Percentiles rank a stretch among this genome's conserved stretches.
Evolutionary conservation across 1,284 basidiomycete species (phyloP).

Genomic region (Kalmanozyma brasiliensis): DNA sequence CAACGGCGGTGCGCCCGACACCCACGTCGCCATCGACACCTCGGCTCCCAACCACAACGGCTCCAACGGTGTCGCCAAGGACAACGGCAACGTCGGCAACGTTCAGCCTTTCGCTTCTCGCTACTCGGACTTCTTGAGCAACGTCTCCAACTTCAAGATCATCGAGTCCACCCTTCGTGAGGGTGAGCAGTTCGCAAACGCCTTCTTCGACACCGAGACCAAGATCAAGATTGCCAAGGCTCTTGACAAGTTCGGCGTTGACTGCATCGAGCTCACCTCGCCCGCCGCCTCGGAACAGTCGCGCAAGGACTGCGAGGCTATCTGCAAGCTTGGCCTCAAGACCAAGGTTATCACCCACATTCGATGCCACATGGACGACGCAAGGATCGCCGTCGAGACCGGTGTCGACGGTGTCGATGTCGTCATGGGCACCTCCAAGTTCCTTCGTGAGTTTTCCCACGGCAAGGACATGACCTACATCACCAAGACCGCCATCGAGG

Average conservation of each 20-base stretch:
- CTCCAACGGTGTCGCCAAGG: constrained; percentile 23
- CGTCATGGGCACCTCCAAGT: constrained; percentile 98
- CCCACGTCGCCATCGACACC: constrained; percentile 62
- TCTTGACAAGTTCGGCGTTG: constrained; percentile 77
- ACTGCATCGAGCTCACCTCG: constrained; percentile 99
- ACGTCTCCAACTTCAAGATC: constrained; percentile 73
- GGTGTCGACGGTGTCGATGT: constrained; percentile 98
- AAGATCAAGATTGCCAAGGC: constrained; percentile 99
- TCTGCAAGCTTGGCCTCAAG: constrained; percentile 98
- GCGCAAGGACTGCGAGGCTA: constrained; percentile 92
- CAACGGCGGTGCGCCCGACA: constrained; percentile 56
- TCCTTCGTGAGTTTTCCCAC: constrained; percentile 98
- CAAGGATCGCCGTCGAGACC: constrained; percentile 96
- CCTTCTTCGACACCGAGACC: constrained; percentile 99
- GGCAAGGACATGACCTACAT: constrained; percentile 99
- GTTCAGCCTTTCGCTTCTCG: constrained; percentile 57
- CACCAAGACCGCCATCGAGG: constrained; percentile 95
- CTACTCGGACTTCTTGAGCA: constrained; percentile 64
- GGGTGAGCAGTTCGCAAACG: constrained; percentile 98
- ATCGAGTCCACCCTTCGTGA: constrained; percentile 96
- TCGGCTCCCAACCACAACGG: constrained; percentile 38
- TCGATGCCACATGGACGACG: constrained; percentile 99
- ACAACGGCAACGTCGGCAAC: constrained; percentile 41
- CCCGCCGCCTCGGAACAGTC: constrained; percentile 98
- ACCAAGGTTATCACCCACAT: constrained; percentile 98